These are phyloP conservation scores for Amanita rimosa DNA, from an alignment of 768 basidiomycete species.

Conservation along the genomic window DNA sequence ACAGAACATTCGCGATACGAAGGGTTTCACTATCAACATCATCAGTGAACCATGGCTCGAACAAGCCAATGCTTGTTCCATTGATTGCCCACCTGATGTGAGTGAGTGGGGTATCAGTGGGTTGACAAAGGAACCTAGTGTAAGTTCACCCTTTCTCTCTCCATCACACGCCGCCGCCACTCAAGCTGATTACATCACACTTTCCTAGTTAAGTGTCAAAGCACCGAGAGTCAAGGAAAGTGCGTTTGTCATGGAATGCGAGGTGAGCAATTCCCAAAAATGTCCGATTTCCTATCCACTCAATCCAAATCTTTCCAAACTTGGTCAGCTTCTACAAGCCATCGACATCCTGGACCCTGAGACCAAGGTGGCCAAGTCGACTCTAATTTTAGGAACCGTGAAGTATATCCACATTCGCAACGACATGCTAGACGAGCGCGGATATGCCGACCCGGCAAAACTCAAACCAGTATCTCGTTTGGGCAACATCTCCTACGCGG, in stretches of 20 bases:
- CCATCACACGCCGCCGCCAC: too few relatives aligned
- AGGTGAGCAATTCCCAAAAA: too few relatives aligned
- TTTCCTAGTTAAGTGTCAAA: constrained; percentile 27
- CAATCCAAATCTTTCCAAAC: too few relatives aligned
- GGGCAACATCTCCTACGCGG: constrained; percentile 7
- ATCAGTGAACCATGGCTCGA: constrained; percentile 62
- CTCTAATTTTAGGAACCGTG: background rate
- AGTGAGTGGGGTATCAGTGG: constrained; percentile 57
- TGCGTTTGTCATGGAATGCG: constrained; percentile 55
- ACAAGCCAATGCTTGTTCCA: constrained; percentile 39
- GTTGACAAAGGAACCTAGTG: constrained; percentile 44
- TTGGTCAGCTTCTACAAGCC: constrained; percentile 30
- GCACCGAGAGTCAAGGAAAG: constrained; percentile 52
- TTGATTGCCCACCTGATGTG: constrained; percentile 41
- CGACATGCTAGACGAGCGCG: background rate
- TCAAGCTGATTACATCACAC: background rate
- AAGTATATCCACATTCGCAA: background rate
- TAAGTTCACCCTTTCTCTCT: too few relatives aligned
- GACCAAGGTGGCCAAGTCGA: too few relatives aligned
- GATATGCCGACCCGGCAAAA: background rate
- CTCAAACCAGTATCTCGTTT: background rate
- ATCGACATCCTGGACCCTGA: too few relatives aligned
- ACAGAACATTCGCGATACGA: constrained; percentile 52
- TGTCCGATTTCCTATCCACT: too few relatives aligned
- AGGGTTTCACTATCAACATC: constrained; percentile 63